Conservation (phyloP, 331 rosid species). For the Rhamnella rubrinervis region DNA sequence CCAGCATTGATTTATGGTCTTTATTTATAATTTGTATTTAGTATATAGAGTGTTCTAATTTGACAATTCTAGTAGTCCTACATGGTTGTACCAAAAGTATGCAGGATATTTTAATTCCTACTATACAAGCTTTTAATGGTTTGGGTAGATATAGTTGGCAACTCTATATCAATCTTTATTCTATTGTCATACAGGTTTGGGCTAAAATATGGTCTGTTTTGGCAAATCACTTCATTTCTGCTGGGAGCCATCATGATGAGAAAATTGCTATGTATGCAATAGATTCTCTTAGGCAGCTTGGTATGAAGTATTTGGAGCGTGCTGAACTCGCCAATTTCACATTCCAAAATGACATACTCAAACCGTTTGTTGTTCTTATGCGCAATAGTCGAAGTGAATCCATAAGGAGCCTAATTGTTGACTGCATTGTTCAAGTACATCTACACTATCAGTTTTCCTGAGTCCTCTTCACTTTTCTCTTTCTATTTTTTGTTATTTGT, state of each 20-base stretch:
- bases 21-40: no score
- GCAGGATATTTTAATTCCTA: no score
- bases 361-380: slow-evolving; percentile 98
- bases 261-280: slow-evolving; percentile 96
- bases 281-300: slow-evolving; percentile 96
- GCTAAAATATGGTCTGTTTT: slow-evolving; percentile 98
- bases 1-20: no score
- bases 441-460: slow-evolving; percentile 3
- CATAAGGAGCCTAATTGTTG: slow-evolving; percentile 91
- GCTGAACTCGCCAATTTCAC: slow-evolving; percentile 94
- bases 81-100: no score
- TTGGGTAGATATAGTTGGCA: no score
- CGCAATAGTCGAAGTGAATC: slow-evolving; percentile 95
- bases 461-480: not conserved
- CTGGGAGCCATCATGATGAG: slow-evolving; percentile 98
- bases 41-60: no score
- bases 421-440: slow-evolving; percentile 95
- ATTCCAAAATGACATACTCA: slow-evolving; percentile 98
- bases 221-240: slow-evolving; percentile 94
- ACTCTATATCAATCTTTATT: no score
- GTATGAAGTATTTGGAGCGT: slow-evolving; percentile 99
- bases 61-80: no score
- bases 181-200: slow-evolving; percentile 76
- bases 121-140: no score
- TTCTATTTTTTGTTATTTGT: not conserved